Conservation (phyloP, 345 rosid genomes). For the Gossypium stocksii region DNA sequence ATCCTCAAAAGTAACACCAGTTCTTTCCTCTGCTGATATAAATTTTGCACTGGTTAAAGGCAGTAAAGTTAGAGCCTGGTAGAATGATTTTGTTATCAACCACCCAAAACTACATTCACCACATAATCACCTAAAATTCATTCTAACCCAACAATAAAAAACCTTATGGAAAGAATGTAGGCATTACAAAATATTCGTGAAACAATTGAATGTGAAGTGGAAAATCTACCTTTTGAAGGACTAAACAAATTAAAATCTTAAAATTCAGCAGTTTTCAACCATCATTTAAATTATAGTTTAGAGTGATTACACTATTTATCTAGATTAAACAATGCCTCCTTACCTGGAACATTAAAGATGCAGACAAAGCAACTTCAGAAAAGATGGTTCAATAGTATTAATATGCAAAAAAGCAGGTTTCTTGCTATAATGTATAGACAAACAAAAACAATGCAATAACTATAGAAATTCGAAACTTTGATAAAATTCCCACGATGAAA, state of each 20-base stretch:
- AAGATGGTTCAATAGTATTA: neutral
- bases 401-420: neutral
- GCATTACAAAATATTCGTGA: neutral
- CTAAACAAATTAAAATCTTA: neutral
- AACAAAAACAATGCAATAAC: neutral
- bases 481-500: neutral
- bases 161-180: neutral
- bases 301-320: neutral
- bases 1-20: slow-evolving; percentile 93
- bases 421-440: neutral
- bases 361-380: neutral
- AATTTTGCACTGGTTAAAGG: slow-evolving; percentile 65
- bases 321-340: neutral
- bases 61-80: slow-evolving; percentile 19
- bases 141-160: neutral
- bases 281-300: neutral
- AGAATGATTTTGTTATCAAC: slow-evolving; percentile 3
- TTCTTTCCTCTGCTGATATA: slow-evolving; percentile 92
- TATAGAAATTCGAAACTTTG: neutral
- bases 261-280: slow-evolving; percentile 2
- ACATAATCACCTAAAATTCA: neutral
- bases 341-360: neutral
- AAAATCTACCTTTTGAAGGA: neutral
- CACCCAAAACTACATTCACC: neutral
- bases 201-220: neutral